Evolutionary conservation across 2,329 filamentous ascomycete species (phyloP).

Genomic region (Neoarthrinium moseri): DNA sequence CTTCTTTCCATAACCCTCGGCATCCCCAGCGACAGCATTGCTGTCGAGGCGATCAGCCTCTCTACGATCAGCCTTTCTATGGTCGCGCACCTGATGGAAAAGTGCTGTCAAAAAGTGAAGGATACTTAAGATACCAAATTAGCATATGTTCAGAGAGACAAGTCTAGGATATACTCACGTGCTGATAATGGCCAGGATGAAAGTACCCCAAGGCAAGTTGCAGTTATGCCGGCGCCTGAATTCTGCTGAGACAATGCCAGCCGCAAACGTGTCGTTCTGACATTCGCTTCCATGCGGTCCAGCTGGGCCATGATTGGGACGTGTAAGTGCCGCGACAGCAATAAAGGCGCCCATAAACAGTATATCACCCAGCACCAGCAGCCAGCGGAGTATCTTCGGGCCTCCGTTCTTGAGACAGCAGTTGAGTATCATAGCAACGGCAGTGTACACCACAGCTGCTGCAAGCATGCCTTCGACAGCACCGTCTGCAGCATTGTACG

Average conservation of each 20-base stretch:
- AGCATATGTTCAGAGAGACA: neutral
- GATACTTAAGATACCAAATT: slow-evolving; percentile 25
- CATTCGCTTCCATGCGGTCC: slow-evolving; percentile 25
- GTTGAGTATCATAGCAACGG: slow-evolving; percentile 32
- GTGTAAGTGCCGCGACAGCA: slow-evolving; percentile 38
- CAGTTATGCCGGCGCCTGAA: slow-evolving; percentile 24
- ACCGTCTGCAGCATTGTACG: slow-evolving; percentile 28
- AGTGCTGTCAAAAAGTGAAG: slow-evolving; percentile 40
- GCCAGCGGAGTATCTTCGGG: slow-evolving; percentile 32
- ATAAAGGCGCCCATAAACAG: slow-evolving; percentile 41
- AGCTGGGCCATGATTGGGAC: slow-evolving; percentile 30
- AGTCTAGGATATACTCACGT: slow-evolving; percentile 34
- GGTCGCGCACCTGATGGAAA: slow-evolving; percentile 32
- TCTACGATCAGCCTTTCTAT: neutral
- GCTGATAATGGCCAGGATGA: slow-evolving; percentile 41
- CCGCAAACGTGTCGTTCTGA: slow-evolving; percentile 11
- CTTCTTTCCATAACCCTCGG: too few relatives aligned
- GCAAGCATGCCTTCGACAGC: slow-evolving; percentile 43
- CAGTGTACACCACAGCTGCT: slow-evolving; percentile 40
- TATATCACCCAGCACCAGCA: slow-evolving; percentile 38
- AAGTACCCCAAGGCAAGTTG: slow-evolving; percentile 39
- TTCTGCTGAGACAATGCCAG: slow-evolving; percentile 1
- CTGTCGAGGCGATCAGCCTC: too few relatives aligned
- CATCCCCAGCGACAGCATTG: too few relatives aligned
- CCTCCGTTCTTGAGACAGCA: slow-evolving; percentile 32